Evolutionary conservation across 441 rosid genomes (phyloP), one percentile per base, ranked within the genome.

Genomic region (Populus hybrid): DNA sequence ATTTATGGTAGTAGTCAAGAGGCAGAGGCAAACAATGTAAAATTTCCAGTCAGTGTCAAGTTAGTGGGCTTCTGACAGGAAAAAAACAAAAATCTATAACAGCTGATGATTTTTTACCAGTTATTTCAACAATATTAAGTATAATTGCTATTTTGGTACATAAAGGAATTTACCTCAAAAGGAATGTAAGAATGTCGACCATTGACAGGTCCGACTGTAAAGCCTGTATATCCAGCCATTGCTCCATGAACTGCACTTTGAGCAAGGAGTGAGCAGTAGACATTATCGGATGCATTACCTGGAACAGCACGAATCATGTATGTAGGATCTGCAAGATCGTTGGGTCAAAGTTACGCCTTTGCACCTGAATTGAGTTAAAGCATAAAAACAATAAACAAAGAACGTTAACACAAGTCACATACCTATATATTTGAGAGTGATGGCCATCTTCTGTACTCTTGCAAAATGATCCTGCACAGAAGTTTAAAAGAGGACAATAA

Each of bases 241-340:
- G 94, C 94, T 69, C 98, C 97, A 71, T 92, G 97, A 75, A 93
- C 91, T 5, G 86, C 90, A 75, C 94, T 89, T 75, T 92, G 97
- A 40, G 98, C 97, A 34, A 93, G 97, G 64, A 93, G 93, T 4
- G 95, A 92, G 86, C 96, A 88, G 87, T 92, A 93, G 72, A 92
- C 98, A 75, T 90, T 95, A 85, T 93, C 99, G 1, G 97, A 91
- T 53, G 98, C 97, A 64, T 85, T 92, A 81, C 93, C 82, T 73
- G 93, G 98, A 75, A 92, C 78, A 57, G 96, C 96, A 34, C 93
- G 88, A 78, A 93, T 89, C 98, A 93, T 93, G 84, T 91, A 93
- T n/a, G 97, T 92, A 28, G 98, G 95, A 84, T 93, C 98, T 93
- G 87, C 81, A 79, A 75, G 75, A 74, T 20, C 20, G 38, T 63